phyloP scores from a whole-genome alignment of 352 stramenopile genomes.

The Phytophthora ohioensis region DNA sequence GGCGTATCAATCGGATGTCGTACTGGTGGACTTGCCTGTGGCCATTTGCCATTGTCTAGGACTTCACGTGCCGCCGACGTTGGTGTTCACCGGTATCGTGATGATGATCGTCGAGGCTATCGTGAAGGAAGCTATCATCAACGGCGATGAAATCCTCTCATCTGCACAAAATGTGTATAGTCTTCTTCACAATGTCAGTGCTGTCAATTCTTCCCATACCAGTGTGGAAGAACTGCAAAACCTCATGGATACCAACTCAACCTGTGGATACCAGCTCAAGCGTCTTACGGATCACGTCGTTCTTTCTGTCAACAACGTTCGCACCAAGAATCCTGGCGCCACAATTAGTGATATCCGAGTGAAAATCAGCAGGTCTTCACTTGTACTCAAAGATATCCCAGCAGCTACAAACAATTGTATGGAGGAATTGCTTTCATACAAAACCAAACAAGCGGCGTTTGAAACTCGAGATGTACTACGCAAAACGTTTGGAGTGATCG shows the following conservation, averaged over 20 bases:
- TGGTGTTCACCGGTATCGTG: constrained; percentile 28
- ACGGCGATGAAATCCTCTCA: constrained; percentile 33
- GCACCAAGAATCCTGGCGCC: constrained; percentile 12
- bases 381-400: constrained; percentile 28
- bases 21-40: constrained; percentile 32
- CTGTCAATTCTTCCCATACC: constrained; percentile 11
- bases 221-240: constrained; percentile 28
- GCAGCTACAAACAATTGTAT: constrained; percentile 36
- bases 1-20: constrained; percentile 32
- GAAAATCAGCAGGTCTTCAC: constrained; percentile 21
- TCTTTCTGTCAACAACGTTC: constrained; percentile 18
- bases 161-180: constrained; percentile 25
- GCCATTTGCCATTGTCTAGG: constrained; percentile 32
- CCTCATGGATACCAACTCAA: constrained; percentile 31
- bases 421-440: constrained; percentile 28
- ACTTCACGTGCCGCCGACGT: constrained; percentile 20
- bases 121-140: constrained; percentile 27
- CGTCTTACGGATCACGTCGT: constrained; percentile 33
- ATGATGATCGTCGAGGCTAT: constrained; percentile 34
- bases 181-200: constrained; percentile 16
- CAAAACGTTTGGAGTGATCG: constrained; percentile 35
- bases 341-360: constrained; percentile 28
- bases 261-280: constrained; percentile 30
- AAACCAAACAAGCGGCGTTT: constrained; percentile 31
- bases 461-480: constrained; percentile 34